Conservation (phyloP, 2,329 filamentous ascomycete species). For the Coniosporium tulheliwenetii region DNA sequence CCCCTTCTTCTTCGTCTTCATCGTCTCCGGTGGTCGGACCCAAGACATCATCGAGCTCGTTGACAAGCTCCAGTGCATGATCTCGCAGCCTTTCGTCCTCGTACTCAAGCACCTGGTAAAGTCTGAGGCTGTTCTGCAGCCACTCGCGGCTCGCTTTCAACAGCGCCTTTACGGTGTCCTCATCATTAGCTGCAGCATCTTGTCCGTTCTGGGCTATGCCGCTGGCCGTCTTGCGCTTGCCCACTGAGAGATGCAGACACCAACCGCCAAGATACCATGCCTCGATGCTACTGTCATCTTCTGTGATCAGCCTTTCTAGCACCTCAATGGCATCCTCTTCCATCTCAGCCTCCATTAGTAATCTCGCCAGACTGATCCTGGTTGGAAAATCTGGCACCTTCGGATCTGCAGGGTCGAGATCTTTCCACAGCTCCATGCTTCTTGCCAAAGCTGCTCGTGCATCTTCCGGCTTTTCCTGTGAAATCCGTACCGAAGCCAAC, state of each 20-base stretch:
- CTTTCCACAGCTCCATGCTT: constrained; percentile 72
- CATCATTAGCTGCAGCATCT: constrained; percentile 16
- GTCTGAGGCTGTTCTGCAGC: constrained; percentile 63
- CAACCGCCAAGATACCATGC: constrained; percentile 95
- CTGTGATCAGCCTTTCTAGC: constrained; percentile 64
- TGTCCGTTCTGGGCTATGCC: background rate
- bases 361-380: constrained; percentile 64
- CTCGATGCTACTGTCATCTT: constrained; percentile 91
- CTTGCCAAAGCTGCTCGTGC: constrained; percentile 62
- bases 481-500: constrained; percentile 83
- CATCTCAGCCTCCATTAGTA: constrained; percentile 83
- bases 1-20: constrained; percentile 22
- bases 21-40: constrained; percentile 26
- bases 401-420: constrained; percentile 56
- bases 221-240: constrained; percentile 40
- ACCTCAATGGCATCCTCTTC: constrained; percentile 74
- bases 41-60: constrained; percentile 25
- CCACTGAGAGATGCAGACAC: constrained; percentile 67
- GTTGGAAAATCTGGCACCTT: constrained; percentile 73
- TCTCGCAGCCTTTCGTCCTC: constrained; percentile 67
- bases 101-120: constrained; percentile 70
- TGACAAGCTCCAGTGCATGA: constrained; percentile 58
- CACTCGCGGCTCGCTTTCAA: constrained; percentile 67
- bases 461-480: constrained; percentile 65
- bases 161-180: constrained; percentile 39